These are phyloP conservation scores for Vanrija pseudolonga DNA, from an alignment of 1,284 basidiomycete genomes.

Conservation along the genomic window DNA sequence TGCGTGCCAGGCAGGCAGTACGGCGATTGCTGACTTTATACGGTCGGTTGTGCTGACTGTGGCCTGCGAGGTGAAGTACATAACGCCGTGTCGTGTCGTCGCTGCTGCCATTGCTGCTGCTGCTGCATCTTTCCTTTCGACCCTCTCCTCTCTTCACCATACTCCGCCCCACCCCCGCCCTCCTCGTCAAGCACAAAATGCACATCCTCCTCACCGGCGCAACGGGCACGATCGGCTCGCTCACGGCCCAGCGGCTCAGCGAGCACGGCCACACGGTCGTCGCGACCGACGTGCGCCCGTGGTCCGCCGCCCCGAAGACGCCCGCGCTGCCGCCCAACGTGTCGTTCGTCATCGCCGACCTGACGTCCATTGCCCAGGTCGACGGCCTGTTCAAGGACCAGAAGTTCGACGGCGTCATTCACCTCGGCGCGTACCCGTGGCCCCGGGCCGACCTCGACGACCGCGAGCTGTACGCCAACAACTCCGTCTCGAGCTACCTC, in stretches of 20 bases:
- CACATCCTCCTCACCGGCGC: constrained; percentile 47
- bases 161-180: no score
- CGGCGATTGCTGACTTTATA: no score
- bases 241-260: constrained; percentile 26
- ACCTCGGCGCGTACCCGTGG: constrained; percentile 45
- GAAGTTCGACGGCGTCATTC: constrained; percentile 41
- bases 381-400: constrained; percentile 25
- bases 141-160: no score
- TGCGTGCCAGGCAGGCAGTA: no score
- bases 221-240: constrained; percentile 32
- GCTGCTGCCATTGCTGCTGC: no score
- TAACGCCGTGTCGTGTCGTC: no score
- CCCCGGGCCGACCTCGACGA: constrained; percentile 29
- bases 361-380: constrained; percentile 22
- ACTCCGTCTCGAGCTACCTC: constrained; percentile 39
- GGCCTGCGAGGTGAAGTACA: no score
- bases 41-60: no score
- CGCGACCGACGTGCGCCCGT: constrained; percentile 34
- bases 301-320: constrained; percentile 8
- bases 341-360: constrained; percentile 27
- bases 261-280: constrained; percentile 30
- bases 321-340: constrained; percentile 1
- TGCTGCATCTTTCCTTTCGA: no score
- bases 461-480: constrained; percentile 42
- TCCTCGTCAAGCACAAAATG: constrained; percentile 13